Evolutionary conservation across 345 rosid genomes (phyloP), one percentile per base, ranked within the genome.

Genomic region (Crucihimalaya himalaica): DNA sequence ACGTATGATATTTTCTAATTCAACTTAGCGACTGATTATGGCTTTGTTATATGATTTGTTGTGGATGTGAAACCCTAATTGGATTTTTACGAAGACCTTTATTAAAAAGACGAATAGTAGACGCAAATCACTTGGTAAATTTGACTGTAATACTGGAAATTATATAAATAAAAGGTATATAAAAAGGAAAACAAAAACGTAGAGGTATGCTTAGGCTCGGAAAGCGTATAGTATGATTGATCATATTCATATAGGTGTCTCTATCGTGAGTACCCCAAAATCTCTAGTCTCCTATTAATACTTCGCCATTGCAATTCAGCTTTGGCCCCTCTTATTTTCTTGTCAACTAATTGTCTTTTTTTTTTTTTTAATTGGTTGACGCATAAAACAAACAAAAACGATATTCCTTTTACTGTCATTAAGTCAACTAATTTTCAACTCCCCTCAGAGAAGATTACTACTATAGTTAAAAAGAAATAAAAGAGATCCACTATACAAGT

Each of bases 341-440:
- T 47, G 18, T 35, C 64, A 59, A 59, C 64, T 23, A 60, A 39
- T 39, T 60, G 39, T 60, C 27, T 20, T 48, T 46, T 8, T 16
- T 23, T 23, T 14, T 20, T 48, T 46, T 8, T 16, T 23, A 2
- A 18, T 47, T 47, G 23, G 23, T 19, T 47, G 52, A 47, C 52
- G 8, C 13, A 39, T 4, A 16, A 46, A 2, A 46, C 16, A 46
- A 46, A 45, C 1, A 46, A 46, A 47, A 18, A 43, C 9, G 6
- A 2, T 0, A 6, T 19, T 19, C 52, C 5, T 52, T 25, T 67
- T 16, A 34, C 52, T 54, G 52, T 8, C 72, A 8, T 68, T 35
- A 55, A 54, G 72, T 69, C 55, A 69, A 31, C 73, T 55, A 56
- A 69, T 43, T 56, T 69, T 69, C 73, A 45, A 39, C 43, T 52